A percentile compares a stretch with the other conserved stretches of the same genome.
These are phyloP conservation scores for Penicillium sp. DNA, from an alignment of 2,329 filamentous ascomycete species.

Conservation along the genomic window DNA sequence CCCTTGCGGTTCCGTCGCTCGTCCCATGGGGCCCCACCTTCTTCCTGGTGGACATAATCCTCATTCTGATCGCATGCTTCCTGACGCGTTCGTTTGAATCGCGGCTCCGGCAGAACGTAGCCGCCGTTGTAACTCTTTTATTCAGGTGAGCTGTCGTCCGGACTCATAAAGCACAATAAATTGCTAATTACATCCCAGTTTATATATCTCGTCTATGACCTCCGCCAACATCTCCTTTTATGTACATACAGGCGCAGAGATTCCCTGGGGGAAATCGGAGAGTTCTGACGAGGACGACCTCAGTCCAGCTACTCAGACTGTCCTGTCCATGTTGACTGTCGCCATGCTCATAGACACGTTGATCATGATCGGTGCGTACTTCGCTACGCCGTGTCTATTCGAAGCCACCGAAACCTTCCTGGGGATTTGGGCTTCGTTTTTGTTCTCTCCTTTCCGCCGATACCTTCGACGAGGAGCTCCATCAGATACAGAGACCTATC, in stretches of 20 bases:
- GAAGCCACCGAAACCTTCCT: constrained; percentile 5
- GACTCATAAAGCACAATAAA: neutral
- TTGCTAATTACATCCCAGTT: constrained; percentile 5
- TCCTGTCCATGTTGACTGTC: constrained; percentile 13
- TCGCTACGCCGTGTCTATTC: constrained; percentile 11
- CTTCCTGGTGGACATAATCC: constrained; percentile 10
- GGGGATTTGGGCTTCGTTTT: constrained; percentile 9
- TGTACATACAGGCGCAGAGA: constrained; percentile 16
- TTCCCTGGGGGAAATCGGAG: constrained; percentile 17
- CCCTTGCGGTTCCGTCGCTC: constrained; percentile 2
- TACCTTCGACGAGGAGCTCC: neutral
- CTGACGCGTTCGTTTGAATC: constrained; percentile 9
- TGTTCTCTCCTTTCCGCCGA: neutral
- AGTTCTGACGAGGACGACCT: constrained; percentile 9
- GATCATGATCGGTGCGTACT: constrained; percentile 9
- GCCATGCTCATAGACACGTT: constrained; percentile 9
- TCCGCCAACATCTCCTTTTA: constrained; percentile 19
- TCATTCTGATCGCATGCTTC: constrained; percentile 11
- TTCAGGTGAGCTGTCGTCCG: constrained; percentile 5
- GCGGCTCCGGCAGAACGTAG: constrained; percentile 2
- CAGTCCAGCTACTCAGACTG: constrained; percentile 1
- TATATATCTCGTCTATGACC: constrained; percentile 11
- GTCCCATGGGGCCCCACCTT: constrained; percentile 11
- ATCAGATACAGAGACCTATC: constrained; percentile 14
- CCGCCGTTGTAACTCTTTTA: constrained; percentile 3